Base-by-base conservation (phyloP, 2,329 filamentous ascomycete genomes). In the Davidsoniella australis region DNA sequence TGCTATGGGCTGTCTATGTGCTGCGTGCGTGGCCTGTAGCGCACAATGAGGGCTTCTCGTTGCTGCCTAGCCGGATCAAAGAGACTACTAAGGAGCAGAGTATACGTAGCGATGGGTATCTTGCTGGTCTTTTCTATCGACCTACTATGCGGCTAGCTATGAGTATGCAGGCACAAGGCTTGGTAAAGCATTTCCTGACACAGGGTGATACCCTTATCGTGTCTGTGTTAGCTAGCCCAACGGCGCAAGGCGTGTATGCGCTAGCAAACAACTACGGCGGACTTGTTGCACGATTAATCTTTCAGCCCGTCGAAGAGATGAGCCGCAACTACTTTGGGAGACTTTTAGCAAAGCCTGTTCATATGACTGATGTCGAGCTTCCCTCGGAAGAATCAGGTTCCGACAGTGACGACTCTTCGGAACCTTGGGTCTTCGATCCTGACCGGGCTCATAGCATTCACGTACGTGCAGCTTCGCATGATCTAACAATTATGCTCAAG, bases 301-400 rank as follows among this genome's bases (percentile, higher is more conserved):
- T 98, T 62, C 91, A 96, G 59, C 93, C 91, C 6, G 78, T 98
- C 53, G 91, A 98, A 63, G 93, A 98, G 64, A 89, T 82, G 61
- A 88, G 83, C 55, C 81, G 93, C 38, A 87, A 81, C 59, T 80
- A 94, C 60, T 95, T 96, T 53, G 88, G 86, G 47, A 82, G 82
- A 33, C 69, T 94, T 1, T 76, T 95, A 18, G 63, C 70, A 0
- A 60, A 63, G 1, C 29, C 29, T 9, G 29, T 33, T 33, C 8
- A 33, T 9, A 33, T 33, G 12, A 4, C 29, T 10, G 29, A 12
- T 12, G 29, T 33, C 12, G 12, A 33, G 29, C 8, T 9, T 12
- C 8, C 29, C 4, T 33, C 12, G 29, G 29, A 33, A 33, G 8
- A 33, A 33, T 33, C 29, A 33, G 12, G 29, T 12, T 4, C 12